Base-by-base conservation (phyloP, 805 yeast genomes). In the Diddensiella santjacobensis region DNA sequence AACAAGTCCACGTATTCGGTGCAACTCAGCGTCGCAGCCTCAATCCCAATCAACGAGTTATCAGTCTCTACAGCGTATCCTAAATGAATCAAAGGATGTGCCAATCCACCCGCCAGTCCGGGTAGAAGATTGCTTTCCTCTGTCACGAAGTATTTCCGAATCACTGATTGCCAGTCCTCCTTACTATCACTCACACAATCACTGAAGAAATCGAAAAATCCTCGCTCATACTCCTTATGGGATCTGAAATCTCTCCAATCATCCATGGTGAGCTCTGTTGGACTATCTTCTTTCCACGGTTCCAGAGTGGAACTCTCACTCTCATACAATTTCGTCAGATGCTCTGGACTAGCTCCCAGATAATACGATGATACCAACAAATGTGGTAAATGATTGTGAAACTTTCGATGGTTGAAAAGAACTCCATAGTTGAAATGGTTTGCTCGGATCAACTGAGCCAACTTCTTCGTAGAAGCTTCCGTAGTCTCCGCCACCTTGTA, bases 201-300 rank as follows among this genome's bases (percentile, higher is more conserved):
- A 17, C 63, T 63, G 55, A 68, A 70, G 48, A 58, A 70, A 47
- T 70, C 71, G 36, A 55, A 64, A 48, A 58, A 71, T 3, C 71
- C 66, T 22, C 64, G 52, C 45, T 66, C 69, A 47, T 63, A 65
- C 43, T 48, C 45, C 46, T 47, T 47, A 13, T 66, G 47, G n/a
- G 71, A 71, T 22, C 55, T 52, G 31, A 55, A 61, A 18, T 60
- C 58, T 13, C 49, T 45, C 54, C 71, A 60, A 20, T 67, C 68
- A 30, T 58, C 62, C 38, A 56, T 61, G 0, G 70, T 65, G 19
- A 70, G 68, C 30, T 65, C 74, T 11, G 58, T 57, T 0, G 73
- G 71, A 36, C 59, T 57, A 42, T 68, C 72, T 31, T 68, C 71
- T n/a, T 65, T 59, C 72, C 73, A 69, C 4, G 35, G 50, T 24